A percentile compares a stretch with the other conserved stretches of the same genome.
Evolutionary conservation across 2,329 filamentous ascomycete species (phyloP).

Genomic region (Fusarium mexicanum): DNA sequence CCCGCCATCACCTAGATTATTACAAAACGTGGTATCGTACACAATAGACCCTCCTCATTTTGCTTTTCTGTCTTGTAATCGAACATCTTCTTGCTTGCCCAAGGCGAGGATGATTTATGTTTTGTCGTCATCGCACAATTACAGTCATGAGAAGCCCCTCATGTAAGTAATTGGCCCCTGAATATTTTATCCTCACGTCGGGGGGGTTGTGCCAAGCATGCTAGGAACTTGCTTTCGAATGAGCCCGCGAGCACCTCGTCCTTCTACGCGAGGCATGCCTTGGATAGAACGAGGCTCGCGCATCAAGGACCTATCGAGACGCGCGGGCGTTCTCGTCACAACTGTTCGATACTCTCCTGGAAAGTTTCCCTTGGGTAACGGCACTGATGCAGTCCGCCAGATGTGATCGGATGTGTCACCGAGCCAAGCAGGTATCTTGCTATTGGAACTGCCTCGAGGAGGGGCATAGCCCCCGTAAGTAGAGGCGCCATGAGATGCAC

Average conservation of each 20-base stretch:
- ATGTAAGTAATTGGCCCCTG: not conserved
- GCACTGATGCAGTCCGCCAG: conserved; percentile 75
- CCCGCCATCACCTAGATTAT: conserved; percentile 34
- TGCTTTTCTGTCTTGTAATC: conserved; percentile 17
- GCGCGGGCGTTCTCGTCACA: conserved; percentile 76
- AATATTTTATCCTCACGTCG: conserved; percentile 43
- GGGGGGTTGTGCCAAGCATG: conserved; percentile 56
- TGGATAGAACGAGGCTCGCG: conserved; percentile 91
- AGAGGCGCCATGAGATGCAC: conserved; percentile 63
- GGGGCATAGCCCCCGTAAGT: conserved; percentile 51
- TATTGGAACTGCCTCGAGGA: conserved; percentile 44
- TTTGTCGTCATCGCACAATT: not conserved
- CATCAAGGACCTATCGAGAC: conserved; percentile 87
- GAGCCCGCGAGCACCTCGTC: conserved; percentile 60
- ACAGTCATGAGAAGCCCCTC: not conserved
- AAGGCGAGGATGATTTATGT: not conserved
- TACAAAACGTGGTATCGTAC: conserved; percentile 43
- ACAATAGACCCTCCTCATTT: conserved; percentile 20
- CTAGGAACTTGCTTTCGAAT: conserved; percentile 66
- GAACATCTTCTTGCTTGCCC: not conserved
- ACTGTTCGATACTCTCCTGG: conserved; percentile 69
- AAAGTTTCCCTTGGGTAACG: conserved; percentile 69
- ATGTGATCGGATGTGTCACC: conserved; percentile 80
- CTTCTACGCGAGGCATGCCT: conserved; percentile 76
- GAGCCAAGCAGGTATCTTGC: conserved; percentile 68